These are phyloP conservation scores for Cystobasidium slooffiae DNA, from an alignment of 1,284 basidiomycete species.

Conservation along the genomic window DNA sequence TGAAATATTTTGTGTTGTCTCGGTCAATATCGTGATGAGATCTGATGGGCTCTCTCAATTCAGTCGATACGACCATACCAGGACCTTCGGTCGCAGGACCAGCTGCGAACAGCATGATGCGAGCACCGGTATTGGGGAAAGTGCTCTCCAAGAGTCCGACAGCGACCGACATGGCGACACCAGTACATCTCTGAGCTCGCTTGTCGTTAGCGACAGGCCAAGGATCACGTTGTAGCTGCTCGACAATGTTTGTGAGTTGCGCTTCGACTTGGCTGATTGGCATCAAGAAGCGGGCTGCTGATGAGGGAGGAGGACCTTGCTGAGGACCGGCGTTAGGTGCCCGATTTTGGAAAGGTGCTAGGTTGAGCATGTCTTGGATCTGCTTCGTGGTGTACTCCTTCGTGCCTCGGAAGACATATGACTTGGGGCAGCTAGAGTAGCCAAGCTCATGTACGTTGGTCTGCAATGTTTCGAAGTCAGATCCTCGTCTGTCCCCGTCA, in stretches of 20 bases:
- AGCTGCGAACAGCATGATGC: constrained; percentile 96
- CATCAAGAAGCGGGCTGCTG: constrained; percentile 90
- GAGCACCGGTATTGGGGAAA: constrained; percentile 92
- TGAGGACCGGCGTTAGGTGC: constrained; percentile 58
- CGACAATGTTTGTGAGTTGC: constrained; percentile 91
- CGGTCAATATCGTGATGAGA: constrained; percentile 99
- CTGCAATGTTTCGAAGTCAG: constrained; percentile 59
- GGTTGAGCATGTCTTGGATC: constrained; percentile 97
- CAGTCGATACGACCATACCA: constrained; percentile 93
- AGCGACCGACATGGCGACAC: constrained; percentile 91
- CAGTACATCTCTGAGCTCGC: constrained; percentile 92
- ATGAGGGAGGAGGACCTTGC: constrained; percentile 68
- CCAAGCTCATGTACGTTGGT: constrained; percentile 98
- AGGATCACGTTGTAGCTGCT: constrained; percentile 85
- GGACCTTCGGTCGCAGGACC: constrained; percentile 97
- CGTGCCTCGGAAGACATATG: constrained; percentile 98
- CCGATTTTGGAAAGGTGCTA: constrained; percentile 62
- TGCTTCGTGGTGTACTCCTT: constrained; percentile 98
- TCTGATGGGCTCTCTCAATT: constrained; percentile 95
- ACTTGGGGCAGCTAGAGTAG: constrained; percentile 94
- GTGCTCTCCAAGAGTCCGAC: constrained; percentile 94
- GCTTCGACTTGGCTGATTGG: constrained; percentile 94
- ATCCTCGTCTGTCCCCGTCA: background rate
- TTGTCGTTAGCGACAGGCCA: constrained; percentile 98
- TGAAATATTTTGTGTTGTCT: constrained; percentile 96